Conservation (phyloP, 1,284 basidiomycete genomes). For the Hypsizygus ulmarius region DNA sequence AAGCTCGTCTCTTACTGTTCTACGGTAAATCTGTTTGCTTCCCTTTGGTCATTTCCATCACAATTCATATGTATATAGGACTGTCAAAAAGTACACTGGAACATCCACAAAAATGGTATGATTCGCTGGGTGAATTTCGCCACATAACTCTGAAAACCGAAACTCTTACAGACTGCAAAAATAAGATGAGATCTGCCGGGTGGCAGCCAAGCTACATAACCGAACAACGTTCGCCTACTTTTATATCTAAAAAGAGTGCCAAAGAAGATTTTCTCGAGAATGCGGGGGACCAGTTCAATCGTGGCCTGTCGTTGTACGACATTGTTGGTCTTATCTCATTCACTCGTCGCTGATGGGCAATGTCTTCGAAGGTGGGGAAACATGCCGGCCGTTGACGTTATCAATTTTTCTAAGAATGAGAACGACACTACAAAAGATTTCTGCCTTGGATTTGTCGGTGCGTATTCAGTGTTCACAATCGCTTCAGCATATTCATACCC, state of each 20-base stretch:
- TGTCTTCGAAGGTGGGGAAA: slow-evolving; percentile 30
- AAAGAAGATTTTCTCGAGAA: slow-evolving; percentile 3
- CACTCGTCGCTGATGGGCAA: neutral
- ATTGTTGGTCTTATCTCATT: neutral
- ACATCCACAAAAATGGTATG: slow-evolving; percentile 17
- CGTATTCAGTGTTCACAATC: slow-evolving; percentile 1
- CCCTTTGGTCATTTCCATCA: neutral
- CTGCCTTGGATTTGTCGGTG: slow-evolving; percentile 30
- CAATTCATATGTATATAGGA: slow-evolving; percentile 14
- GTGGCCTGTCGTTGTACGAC: slow-evolving; percentile 18
- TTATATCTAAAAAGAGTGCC: slow-evolving; percentile 8
- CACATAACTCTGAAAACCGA: too few species aligned
- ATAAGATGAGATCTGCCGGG: slow-evolving; percentile 17
- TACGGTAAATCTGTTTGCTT: slow-evolving; percentile 19
- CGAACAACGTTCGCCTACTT: slow-evolving; percentile 23
- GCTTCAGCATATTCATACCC: neutral
- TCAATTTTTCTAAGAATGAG: slow-evolving; percentile 29
- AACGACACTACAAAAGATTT: slow-evolving; percentile 22
- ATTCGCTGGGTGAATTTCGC: too few species aligned
- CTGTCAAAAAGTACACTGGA: slow-evolving; percentile 27
- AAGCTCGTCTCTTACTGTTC: slow-evolving; percentile 41
- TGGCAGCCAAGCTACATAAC: slow-evolving; percentile 29
- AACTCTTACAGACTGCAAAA: slow-evolving; percentile 24
- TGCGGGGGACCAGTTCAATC: slow-evolving; percentile 9
- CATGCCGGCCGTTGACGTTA: slow-evolving; percentile 29